Evolutionary conservation across 169 alveolate genomes (phyloP), one percentile per base, ranked within the genome.

Genomic region (Plasmodium inui): DNA sequence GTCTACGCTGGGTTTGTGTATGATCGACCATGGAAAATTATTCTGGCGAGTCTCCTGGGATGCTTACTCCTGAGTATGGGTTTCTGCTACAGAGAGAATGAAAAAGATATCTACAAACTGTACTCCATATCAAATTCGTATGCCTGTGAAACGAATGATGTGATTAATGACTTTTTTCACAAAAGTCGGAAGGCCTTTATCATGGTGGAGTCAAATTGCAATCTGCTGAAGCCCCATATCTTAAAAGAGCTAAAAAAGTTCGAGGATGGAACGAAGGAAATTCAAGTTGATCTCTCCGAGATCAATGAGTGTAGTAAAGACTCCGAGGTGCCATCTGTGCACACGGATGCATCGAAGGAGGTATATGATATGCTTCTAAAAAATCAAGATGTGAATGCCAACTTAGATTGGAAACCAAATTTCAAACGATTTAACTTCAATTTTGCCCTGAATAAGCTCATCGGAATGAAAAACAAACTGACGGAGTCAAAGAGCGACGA

Each of bases 1-100:
- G 72, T 78, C 22, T 88, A 88, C 81, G 94, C 83, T 1, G 94
- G 94, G 17, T 88, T 44, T 44, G 94, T 88, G 71, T 88, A 88
- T 19, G 94, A 88, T 14, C 67, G 94, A 39, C 94, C 94, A 0
- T 79, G 67, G 17, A 88, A 78, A 3, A 26, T 88, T 4, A 88
- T 88, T 2, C 14, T 55, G 3, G 17, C n/a, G 3, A 88, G 94
- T 26, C 71, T 88, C 8, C 7, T 88, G 3, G 67, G 88, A 1
- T 88, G 89, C 61, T 19, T 39, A 37, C 19, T 44, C 12, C 39
- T 88, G 1, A 78, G 83, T 19, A 12, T 61, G 22, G 94, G 94
- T 1, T 79, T 88, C 71, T 76, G 41, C 44, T 88, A 78, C 50
- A 78, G 72, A 44, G 94, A 88, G 67, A 71, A 88, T 79, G 94